These are phyloP conservation scores for Warburgia ugandensis DNA, from an alignment of 164 flowering plant species.

Conservation along the genomic window DNA sequence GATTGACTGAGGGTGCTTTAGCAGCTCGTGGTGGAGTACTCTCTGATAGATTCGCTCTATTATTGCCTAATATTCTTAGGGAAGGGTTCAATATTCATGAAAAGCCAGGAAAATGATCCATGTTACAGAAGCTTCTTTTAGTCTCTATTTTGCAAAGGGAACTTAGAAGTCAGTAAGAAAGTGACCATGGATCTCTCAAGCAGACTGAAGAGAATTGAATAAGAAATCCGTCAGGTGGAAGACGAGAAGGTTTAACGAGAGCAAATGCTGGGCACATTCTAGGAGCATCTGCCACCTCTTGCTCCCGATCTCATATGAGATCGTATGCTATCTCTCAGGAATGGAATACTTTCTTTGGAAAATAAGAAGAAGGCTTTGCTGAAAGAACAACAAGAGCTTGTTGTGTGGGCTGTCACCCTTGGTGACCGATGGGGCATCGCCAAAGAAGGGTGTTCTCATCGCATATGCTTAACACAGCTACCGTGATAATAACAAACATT, in stretches of 20 bases:
- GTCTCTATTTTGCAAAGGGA: no score
- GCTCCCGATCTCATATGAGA: conserved; percentile 1
- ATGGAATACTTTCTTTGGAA: not conserved
- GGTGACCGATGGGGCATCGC: no score
- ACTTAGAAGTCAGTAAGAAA: no score
- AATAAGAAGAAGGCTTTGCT: conserved; percentile 1
- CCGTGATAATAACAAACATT: no score
- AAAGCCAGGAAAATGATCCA: no score
- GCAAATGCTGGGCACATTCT: conserved; percentile 11
- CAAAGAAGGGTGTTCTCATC: no score
- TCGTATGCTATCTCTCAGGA: not conserved
- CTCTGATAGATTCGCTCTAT: not conserved
- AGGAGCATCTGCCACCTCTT: conserved; percentile 9
- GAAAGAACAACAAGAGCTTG: not conserved
- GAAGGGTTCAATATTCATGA: no score
- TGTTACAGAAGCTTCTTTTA: no score
- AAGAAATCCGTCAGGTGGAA: conserved; percentile 13
- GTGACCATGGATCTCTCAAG: conserved; percentile 8
- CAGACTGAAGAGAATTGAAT: conserved; percentile 8
- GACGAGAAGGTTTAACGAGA: conserved; percentile 10
- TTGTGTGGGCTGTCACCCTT: not conserved
- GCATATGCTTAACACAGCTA: no score
- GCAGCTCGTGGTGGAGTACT: not conserved
- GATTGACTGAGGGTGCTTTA: not conserved
- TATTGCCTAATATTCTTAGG: not conserved